phyloP scores from a whole-genome alignment of 225 moss, liverwort and hornwort species.

The Sphagnum tenellum region DNA sequence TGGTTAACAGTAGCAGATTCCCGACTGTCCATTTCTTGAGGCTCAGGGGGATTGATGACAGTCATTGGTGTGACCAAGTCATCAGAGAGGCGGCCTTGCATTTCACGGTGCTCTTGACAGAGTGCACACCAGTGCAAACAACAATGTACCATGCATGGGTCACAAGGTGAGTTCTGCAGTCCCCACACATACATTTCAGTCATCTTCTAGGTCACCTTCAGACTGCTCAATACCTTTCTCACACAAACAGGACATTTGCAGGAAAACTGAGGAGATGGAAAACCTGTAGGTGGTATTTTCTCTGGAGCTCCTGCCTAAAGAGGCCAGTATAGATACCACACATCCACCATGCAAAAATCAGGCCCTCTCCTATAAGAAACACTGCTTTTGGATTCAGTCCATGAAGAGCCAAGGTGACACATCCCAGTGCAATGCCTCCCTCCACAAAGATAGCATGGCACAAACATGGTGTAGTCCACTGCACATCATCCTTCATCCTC shows the following conservation, averaged over 20 bases:
- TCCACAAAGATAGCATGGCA: constrained; percentile 57
- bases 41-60: no score
- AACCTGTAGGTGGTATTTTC: constrained; percentile 60
- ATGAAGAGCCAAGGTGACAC: constrained; percentile 36
- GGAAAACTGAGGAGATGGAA: not conserved
- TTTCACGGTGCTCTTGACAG: constrained; percentile 68
- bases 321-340: constrained; percentile 60
- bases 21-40: no score
- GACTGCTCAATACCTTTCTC: no score
- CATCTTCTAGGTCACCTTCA: no score
- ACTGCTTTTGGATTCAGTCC: constrained; percentile 43
- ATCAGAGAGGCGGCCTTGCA: constrained; percentile 57
- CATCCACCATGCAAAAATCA: constrained; percentile 68
- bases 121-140: constrained; percentile 64
- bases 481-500: constrained; percentile 48
- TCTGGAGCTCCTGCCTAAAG: constrained; percentile 57
- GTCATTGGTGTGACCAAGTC: constrained; percentile 23
- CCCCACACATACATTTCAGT: not conserved
- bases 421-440: constrained; percentile 48
- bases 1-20: no score
- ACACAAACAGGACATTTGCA: no score
- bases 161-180: constrained; percentile 25
- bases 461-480: constrained; percentile 53
- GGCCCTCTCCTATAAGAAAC: constrained; percentile 47
- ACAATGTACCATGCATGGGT: constrained; percentile 62